Evolutionary conservation across 1,284 basidiomycete genomes (phyloP), one percentile per base, ranked within the genome.

Genomic region (Clitocybe nebularis): DNA sequence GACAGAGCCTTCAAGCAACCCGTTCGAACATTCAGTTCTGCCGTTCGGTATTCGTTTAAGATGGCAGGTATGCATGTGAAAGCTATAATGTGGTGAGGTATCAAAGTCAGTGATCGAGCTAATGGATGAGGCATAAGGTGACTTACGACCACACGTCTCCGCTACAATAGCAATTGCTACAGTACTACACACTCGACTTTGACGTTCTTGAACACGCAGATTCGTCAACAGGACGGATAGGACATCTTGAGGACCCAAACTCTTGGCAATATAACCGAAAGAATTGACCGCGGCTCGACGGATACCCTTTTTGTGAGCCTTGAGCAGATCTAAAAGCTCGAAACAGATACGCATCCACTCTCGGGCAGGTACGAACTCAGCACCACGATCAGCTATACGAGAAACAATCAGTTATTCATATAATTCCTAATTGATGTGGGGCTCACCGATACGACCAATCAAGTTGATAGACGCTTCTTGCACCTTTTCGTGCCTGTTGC

Each of bases 271-370:
- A 58, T 99, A 99, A 57, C 96, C 96, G 54, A 99, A 99, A 3
- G 94, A 97, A 73, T 99, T 99, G 68, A 99, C 95, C 11, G 95
- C 94, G 0, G 96, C 96, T 64, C 95, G 90, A 44, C 96, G 88
- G 58, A 99, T 99, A 25, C 91, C 94, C 69, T 97, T 97, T 74
- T 99, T 99, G 72, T 99, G 96, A 5, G 96, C 96, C 65, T 99
- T 99, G 57, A 99, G 77, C 30, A 99, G 74, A 59, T 99, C 96
- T 37, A 99, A 79, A 28, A 99, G 72, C 65, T 99, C 96, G 66
- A 99, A 99, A 63, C 96, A 99, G 64, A 99, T 99, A 59, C 96
- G 87, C 96, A 99, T 99, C 95, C 95, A 99, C 68, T 99, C 96
- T 59, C 95, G 83, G 16, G 96, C 95, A 20, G 93, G 93, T 0